A percentile compares a stretch with the other conserved stretches of the same genome.
Conservation (phyloP, 768 basidiomycete genomes). For the Boletus eberwhitei region DNA sequence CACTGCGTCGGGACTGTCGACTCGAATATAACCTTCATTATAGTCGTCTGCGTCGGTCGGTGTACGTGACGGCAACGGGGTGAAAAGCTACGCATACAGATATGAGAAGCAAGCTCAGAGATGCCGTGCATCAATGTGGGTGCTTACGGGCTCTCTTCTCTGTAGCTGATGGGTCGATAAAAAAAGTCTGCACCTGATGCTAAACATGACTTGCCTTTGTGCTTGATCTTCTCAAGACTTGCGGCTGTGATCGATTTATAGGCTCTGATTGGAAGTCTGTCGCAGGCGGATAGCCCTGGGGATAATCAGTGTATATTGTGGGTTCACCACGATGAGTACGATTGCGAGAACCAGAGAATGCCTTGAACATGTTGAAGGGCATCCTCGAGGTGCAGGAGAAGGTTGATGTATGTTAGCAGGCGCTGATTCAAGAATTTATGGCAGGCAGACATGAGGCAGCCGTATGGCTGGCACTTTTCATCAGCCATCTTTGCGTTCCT, state of each 20-base stretch:
- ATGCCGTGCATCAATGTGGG: not conserved
- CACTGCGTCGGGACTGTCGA: constrained; percentile 30
- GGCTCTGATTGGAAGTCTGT: constrained; percentile 25
- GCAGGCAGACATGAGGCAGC: constrained; percentile 27
- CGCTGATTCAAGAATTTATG: constrained; percentile 27
- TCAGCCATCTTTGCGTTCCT: not conserved
- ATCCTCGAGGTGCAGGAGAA: constrained; percentile 25
- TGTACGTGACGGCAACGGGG: constrained; percentile 31
- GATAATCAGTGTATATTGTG: constrained; percentile 24
- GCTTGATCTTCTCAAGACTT: constrained; percentile 26
- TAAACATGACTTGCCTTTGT: constrained; percentile 22
- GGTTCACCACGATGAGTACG: constrained; percentile 27
- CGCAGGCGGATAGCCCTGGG: constrained; percentile 28
- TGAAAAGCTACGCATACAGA: constrained; percentile 25
- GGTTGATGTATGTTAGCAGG: constrained; percentile 12
- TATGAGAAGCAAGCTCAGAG: constrained; percentile 8
- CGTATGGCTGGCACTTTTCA: constrained; percentile 32
- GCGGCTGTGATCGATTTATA: constrained; percentile 19
- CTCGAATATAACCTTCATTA: constrained; percentile 31
- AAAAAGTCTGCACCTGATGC: not conserved
- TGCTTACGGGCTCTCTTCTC: constrained; percentile 33
- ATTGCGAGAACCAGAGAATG: constrained; percentile 33
- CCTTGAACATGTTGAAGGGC: constrained; percentile 38
- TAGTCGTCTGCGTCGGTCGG: constrained; percentile 33
- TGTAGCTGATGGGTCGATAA: constrained; percentile 16